phyloP scores from a whole-genome alignment of 345 rosid genomes.

The Pugionium dolabratum region DNA sequence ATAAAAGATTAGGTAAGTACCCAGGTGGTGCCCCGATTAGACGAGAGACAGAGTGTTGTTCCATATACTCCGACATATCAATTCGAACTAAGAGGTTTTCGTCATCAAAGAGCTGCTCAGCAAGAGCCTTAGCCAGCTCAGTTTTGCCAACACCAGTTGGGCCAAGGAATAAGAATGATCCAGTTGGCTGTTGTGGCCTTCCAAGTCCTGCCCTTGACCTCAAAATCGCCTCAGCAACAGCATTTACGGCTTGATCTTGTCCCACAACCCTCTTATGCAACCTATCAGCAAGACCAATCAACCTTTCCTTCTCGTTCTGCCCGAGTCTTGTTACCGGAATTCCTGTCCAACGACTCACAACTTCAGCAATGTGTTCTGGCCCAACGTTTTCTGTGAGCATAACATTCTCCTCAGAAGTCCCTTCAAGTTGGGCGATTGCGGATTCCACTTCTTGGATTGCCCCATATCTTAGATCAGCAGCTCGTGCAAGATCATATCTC shows the following conservation, averaged over 20 bases:
- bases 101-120: slow-evolving; percentile 86
- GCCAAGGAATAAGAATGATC: slow-evolving; percentile 84
- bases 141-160: slow-evolving; percentile 98
- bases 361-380: slow-evolving; percentile 91
- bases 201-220: slow-evolving; percentile 90
- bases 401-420: slow-evolving; percentile 56
- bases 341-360: slow-evolving; percentile 94
- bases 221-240: slow-evolving; percentile 83
- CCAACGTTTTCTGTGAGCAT: slow-evolving; percentile 87
- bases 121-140: slow-evolving; percentile 90
- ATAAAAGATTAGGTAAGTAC: slow-evolving; percentile 39
- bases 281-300: slow-evolving; percentile 78
- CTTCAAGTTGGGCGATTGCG: slow-evolving; percentile 68
- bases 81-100: slow-evolving; percentile 77
- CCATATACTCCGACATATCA: slow-evolving; percentile 91
- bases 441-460: slow-evolving; percentile 83
- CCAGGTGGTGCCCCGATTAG: slow-evolving; percentile 93
- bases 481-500: slow-evolving; percentile 85
- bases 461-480: slow-evolving; percentile 82
- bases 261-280: slow-evolving; percentile 85
- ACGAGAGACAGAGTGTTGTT: slow-evolving; percentile 79
- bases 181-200: slow-evolving; percentile 96
- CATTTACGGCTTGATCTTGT: slow-evolving; percentile 71
- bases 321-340: slow-evolving; percentile 88
- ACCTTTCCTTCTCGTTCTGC: slow-evolving; percentile 76